Evolutionary conservation across 805 yeast species (phyloP).

Genomic region (Metschnikowia rubicola): DNA sequence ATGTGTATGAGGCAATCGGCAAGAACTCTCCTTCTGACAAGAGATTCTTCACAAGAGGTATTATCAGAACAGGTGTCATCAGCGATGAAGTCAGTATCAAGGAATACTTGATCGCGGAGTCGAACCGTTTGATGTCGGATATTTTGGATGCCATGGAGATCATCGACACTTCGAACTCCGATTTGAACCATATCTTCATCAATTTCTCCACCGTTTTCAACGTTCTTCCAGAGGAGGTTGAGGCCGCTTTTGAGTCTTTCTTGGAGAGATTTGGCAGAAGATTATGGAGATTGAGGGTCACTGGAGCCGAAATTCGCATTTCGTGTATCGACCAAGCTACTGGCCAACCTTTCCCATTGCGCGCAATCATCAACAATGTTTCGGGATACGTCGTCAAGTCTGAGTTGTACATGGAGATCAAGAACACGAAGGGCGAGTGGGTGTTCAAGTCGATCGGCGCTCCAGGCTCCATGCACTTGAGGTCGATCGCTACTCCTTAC

Average conservation of each 20-base stretch:
- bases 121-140: conserved; percentile 93
- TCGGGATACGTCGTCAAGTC: conserved; percentile 96
- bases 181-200: conserved; percentile 93
- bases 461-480: conserved; percentile 96
- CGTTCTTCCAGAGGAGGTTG: conserved; percentile 92
- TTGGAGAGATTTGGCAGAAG: conserved; percentile 96
- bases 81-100: conserved; percentile 90
- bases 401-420: conserved; percentile 91
- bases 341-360: conserved; percentile 89
- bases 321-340: conserved; percentile 87
- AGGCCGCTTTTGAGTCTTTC: conserved; percentile 96
- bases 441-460: conserved; percentile 91
- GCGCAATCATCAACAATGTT: conserved; percentile 95
- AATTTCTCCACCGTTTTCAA: conserved; percentile 95
- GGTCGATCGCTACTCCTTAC: conserved; percentile 93
- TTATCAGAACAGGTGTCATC: conserved; percentile 92
- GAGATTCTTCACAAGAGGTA: conserved; percentile 95
- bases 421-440: conserved; percentile 92
- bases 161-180: conserved; percentile 91
- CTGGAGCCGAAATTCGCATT: conserved; percentile 96
- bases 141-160: conserved; percentile 93
- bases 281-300: conserved; percentile 92
- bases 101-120: conserved; percentile 93
- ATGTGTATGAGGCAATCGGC: conserved; percentile 94
- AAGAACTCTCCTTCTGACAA: conserved; percentile 91